These are phyloP conservation scores for Wickerhamiella slavikovae DNA, from an alignment of 805 yeast genomes.

Conservation along the genomic window DNA sequence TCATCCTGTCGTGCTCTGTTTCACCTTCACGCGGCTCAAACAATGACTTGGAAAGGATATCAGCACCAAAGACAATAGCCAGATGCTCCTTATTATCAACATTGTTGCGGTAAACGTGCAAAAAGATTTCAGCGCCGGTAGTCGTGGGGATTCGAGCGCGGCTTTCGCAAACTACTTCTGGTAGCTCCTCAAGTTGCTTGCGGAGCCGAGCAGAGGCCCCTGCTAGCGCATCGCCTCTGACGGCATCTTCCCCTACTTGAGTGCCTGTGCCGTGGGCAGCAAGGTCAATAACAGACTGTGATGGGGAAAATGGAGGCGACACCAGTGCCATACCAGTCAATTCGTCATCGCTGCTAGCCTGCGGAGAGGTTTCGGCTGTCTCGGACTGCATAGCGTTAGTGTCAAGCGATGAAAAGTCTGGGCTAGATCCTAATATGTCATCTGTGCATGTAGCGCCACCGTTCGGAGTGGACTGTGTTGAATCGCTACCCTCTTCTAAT, in stretches of 20 bases:
- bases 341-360: too few relatives aligned
- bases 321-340: constrained; percentile 18
- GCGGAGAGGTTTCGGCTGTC: too few relatives aligned
- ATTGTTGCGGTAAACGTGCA: constrained; percentile 74
- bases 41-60: constrained; percentile 57
- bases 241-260: neutral
- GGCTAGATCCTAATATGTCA: too few relatives aligned
- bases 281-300: neutral
- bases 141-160: constrained; percentile 95
- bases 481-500: too few relatives aligned
- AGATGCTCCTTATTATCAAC: constrained; percentile 83
- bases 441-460: too few relatives aligned
- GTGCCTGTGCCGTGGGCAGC: neutral
- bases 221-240: neutral
- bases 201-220: constrained; percentile 1
- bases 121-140: constrained; percentile 78
- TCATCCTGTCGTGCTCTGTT: constrained; percentile 84
- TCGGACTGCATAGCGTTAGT: too few relatives aligned
- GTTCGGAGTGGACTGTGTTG: too few relatives aligned
- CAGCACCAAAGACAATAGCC: constrained; percentile 92
- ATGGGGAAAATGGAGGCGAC: constrained; percentile 19
- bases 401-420: too few relatives aligned
- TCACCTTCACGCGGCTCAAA: constrained; percentile 45
- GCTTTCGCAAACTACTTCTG: constrained; percentile 69
- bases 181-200: constrained; percentile 24